These are phyloP conservation scores for Vanrija sp. DNA, from an alignment of 1,284 basidiomycete species.

Conservation along the genomic window DNA sequence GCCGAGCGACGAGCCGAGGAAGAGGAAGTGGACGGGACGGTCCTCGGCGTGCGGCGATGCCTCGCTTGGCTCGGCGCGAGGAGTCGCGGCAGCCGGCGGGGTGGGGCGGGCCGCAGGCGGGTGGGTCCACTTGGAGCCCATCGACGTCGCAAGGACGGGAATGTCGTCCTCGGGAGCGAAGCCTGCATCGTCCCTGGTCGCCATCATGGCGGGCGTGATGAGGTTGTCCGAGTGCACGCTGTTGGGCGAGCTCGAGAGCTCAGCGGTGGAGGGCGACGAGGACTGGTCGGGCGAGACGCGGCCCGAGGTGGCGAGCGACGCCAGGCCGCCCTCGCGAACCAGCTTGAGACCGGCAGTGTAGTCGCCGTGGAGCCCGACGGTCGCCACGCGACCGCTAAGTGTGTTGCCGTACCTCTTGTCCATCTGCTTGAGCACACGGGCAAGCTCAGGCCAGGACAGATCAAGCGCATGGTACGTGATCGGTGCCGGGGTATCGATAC, in stretches of 20 bases:
- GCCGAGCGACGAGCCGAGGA: slow-evolving; percentile 90
- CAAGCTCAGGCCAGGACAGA: slow-evolving; percentile 79
- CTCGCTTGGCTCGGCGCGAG: too few relatives aligned
- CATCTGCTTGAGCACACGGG: slow-evolving; percentile 72
- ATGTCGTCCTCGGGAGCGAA: slow-evolving; percentile 14
- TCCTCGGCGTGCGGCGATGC: neutral
- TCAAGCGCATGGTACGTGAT: slow-evolving; percentile 92
- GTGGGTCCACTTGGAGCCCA: neutral
- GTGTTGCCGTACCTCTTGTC: slow-evolving; percentile 61
- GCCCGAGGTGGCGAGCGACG: slow-evolving; percentile 13
- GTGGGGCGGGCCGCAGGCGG: too few relatives aligned
- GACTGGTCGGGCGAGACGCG: neutral
- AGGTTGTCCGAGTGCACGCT: slow-evolving; percentile 17
- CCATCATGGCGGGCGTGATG: slow-evolving; percentile 20
- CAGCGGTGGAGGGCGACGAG: slow-evolving; percentile 2
- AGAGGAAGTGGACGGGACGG: slow-evolving; percentile 72
- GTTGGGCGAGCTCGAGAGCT: neutral
- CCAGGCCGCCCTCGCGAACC: slow-evolving; percentile 51
- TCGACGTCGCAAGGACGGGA: neutral
- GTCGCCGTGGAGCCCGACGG: slow-evolving; percentile 81
- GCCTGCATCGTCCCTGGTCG: slow-evolving; percentile 17
- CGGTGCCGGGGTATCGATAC: slow-evolving; percentile 48
- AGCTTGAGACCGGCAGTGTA: slow-evolving; percentile 71
- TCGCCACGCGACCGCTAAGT: slow-evolving; percentile 65
- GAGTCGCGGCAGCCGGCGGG: too few relatives aligned